Evolutionary conservation across 2,329 filamentous ascomycete genomes (phyloP).

Genomic region (Coniella lustricola): DNA sequence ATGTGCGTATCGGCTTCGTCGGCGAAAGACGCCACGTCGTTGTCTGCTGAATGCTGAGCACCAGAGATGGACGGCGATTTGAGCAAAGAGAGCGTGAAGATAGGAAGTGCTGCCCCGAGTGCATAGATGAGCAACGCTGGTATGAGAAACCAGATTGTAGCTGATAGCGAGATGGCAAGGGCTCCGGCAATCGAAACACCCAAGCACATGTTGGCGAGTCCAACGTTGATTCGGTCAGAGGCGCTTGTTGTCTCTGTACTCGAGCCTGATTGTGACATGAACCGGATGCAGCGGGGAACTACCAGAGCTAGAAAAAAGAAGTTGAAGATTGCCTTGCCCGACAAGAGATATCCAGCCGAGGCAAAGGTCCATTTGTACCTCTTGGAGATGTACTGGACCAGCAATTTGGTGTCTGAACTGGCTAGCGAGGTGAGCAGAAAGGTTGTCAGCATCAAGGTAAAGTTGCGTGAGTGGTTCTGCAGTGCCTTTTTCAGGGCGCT

Average conservation of each 20-base stretch:
- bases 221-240: constrained; percentile 25
- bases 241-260: constrained; percentile 17
- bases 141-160: constrained; percentile 32
- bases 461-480: constrained; percentile 33
- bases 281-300: constrained; percentile 31
- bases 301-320: constrained; percentile 36
- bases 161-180: constrained; percentile 33
- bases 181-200: constrained; percentile 34
- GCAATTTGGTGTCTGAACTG: constrained; percentile 43
- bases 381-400: constrained; percentile 44
- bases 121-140: constrained; percentile 39
- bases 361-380: constrained; percentile 40
- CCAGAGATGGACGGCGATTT: constrained; percentile 32
- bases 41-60: constrained; percentile 1
- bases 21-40: not conserved
- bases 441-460: constrained; percentile 34
- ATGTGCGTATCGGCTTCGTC: constrained; percentile 32
- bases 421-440: constrained; percentile 43
- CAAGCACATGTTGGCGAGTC: constrained; percentile 31
- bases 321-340: constrained; percentile 41
- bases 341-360: constrained; percentile 40
- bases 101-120: constrained; percentile 40
- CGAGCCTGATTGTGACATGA: constrained; percentile 5
- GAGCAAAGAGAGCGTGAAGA: constrained; percentile 42
- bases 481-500: constrained; percentile 27